phyloP scores from a whole-genome alignment of 2,329 filamentous ascomycete genomes.

The Geosmithia morbida region DNA sequence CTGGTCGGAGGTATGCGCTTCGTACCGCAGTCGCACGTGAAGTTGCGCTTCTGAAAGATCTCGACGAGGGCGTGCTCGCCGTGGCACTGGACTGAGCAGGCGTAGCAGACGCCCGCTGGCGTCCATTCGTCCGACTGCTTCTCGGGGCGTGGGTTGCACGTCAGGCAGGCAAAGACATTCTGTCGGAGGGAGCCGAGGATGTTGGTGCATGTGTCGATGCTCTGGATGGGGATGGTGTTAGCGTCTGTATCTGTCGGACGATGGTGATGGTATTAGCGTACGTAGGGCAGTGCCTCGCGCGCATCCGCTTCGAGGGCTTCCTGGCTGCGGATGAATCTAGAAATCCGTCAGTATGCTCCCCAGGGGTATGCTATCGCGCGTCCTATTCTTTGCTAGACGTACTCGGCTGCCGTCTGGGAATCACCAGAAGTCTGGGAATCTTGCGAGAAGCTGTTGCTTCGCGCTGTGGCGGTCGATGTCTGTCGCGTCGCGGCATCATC shows the following conservation, averaged over 20 bases:
- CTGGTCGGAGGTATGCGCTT: conserved; percentile 56
- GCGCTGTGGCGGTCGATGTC: conserved; percentile 14
- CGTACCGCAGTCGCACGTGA: conserved; percentile 92
- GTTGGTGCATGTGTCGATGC: conserved; percentile 87
- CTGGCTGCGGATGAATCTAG: conserved; percentile 75
- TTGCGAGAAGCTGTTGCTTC: conserved; percentile 45
- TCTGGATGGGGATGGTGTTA: conserved; percentile 31
- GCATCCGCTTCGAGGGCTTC: conserved; percentile 88
- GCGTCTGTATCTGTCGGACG: not conserved
- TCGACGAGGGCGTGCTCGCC: conserved; percentile 91
- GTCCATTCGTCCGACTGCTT: conserved; percentile 34
- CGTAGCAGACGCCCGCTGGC: conserved; percentile 81
- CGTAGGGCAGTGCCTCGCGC: conserved; percentile 86
- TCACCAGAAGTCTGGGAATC: conserved; percentile 39
- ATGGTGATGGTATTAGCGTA: conserved; percentile 23
- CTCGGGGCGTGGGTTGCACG: conserved; percentile 71
- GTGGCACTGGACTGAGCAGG: conserved; percentile 92
- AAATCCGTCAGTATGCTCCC: not conserved
- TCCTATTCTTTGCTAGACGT: conserved; percentile 8
- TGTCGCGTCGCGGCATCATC: conserved; percentile 8
- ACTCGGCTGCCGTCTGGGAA: conserved; percentile 64
- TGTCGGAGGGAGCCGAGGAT: conserved; percentile 81
- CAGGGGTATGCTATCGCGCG: too few species aligned
- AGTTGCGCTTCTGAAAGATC: conserved; percentile 89
- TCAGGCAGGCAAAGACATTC: conserved; percentile 81